A percentile compares a stretch with the other conserved stretches of the same genome.
phyloP scores from a whole-genome alignment of 257 asterid genomes.

The Vinca minor region DNA sequence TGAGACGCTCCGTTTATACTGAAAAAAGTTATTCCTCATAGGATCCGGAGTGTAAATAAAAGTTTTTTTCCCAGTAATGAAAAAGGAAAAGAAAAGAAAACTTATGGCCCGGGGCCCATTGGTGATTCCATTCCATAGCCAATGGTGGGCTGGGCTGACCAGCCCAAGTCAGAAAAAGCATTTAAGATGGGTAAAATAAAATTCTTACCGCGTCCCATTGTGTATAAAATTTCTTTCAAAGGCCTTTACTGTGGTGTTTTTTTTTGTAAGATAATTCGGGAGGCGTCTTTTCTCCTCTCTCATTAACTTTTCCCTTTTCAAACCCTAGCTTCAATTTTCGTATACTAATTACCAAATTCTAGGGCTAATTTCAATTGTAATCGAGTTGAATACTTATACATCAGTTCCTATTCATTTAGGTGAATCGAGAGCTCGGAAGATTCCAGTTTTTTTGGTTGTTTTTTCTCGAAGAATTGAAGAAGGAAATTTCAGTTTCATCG shows the following conservation, averaged over 20 bases:
- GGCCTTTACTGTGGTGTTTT: background rate
- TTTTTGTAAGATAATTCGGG: background rate
- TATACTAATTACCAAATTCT: background rate
- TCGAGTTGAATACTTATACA: background rate
- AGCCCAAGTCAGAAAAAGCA: background rate
- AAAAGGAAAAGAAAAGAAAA: too few species aligned
- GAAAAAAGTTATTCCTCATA: too few species aligned
- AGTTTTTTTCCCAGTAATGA: too few species aligned
- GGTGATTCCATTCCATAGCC: too few species aligned
- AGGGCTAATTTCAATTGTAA: background rate
- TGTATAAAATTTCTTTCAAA: background rate
- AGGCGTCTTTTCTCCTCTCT: background rate
- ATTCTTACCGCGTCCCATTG: background rate
- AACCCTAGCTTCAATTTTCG: constrained; percentile 18
- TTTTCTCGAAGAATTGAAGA: constrained; percentile 5
- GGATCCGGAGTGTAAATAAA: too few species aligned
- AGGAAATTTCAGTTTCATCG: constrained; percentile 1
- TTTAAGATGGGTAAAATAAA: background rate
- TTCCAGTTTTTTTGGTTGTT: background rate
- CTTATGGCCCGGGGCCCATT: too few species aligned
- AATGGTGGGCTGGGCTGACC: background rate
- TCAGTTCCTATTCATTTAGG: background rate
- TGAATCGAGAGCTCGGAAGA: background rate
- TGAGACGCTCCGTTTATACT: too few species aligned
- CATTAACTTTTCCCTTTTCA: background rate